Conservation (phyloP, 768 basidiomycete species). For the Boletus eberwhitei region DNA sequence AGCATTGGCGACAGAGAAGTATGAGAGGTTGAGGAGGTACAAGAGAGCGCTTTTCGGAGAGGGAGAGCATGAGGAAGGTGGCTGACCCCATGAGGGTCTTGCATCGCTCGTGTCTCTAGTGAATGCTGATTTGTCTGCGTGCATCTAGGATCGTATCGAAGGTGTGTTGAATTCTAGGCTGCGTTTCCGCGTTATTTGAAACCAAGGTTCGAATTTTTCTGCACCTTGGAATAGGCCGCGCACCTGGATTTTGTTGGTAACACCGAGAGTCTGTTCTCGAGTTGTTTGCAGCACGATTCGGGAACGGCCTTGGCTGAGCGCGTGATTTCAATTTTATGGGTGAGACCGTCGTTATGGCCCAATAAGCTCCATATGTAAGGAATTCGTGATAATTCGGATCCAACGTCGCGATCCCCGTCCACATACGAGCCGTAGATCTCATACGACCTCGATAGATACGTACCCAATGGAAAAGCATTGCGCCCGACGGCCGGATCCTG, state of each 20-base stretch:
- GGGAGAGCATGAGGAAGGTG: slow-evolving; percentile 24
- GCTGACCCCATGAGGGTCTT: background rate
- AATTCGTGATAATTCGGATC: background rate
- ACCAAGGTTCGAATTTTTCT: too few relatives aligned
- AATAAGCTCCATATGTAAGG: background rate
- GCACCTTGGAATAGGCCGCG: too few relatives aligned
- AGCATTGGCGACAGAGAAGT: slow-evolving; percentile 41
- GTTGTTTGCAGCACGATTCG: too few relatives aligned
- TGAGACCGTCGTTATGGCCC: too few relatives aligned
- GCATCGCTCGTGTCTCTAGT: background rate
- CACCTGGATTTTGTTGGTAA: too few relatives aligned
- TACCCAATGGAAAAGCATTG: background rate
- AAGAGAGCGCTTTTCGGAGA: slow-evolving; percentile 37
- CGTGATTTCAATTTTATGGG: too few relatives aligned
- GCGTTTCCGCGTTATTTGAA: too few relatives aligned
- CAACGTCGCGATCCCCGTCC: background rate
- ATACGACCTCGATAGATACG: background rate
- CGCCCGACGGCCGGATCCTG: background rate
- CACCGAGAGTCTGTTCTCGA: too few relatives aligned
- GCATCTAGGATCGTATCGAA: too few relatives aligned
- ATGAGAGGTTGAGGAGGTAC: slow-evolving; percentile 48
- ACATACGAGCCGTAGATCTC: background rate
- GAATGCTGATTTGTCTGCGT: background rate
- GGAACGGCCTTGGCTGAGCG: too few relatives aligned
- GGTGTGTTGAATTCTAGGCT: too few relatives aligned